A percentile compares a stretch with the other conserved stretches of the same genome.
phyloP scores from a whole-genome alignment of 495 filamentous ascomycete species.

The Xylaria grammica region DNA sequence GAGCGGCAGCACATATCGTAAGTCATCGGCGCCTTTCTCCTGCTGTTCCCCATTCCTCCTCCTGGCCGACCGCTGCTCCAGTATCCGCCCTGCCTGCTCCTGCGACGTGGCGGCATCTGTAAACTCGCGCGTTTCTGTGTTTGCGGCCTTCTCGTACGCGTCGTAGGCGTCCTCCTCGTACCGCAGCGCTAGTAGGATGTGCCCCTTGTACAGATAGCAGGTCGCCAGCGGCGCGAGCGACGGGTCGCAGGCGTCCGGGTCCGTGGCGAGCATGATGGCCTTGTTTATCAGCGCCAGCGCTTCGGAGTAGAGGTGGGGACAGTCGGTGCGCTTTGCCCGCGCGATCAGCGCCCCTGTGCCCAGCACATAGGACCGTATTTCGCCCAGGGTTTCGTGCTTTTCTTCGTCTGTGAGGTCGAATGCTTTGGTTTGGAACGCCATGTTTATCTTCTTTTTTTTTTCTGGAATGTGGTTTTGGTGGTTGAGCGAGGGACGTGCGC shows the following conservation, averaged over 20 bases:
- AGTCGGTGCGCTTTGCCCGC: background rate
- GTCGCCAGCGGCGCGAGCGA: slow-evolving; percentile 21
- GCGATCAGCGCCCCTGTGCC: background rate
- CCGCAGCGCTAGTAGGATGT: slow-evolving; percentile 22
- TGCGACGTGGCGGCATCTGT: background rate
- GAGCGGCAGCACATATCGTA: too few species aligned
- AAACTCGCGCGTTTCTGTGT: background rate
- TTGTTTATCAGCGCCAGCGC: slow-evolving; percentile 9
- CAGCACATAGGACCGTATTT: background rate
- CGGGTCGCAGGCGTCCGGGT: slow-evolving; percentile 28
- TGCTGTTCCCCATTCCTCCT: too few species aligned
- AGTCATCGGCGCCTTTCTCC: too few species aligned
- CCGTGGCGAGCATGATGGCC: slow-evolving; percentile 26
- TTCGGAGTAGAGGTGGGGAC: background rate
- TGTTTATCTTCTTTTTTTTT: too few species aligned
- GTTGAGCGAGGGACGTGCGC: background rate
- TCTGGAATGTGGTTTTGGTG: background rate
- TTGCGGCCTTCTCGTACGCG: slow-evolving; percentile 23
- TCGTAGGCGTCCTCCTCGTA: slow-evolving; percentile 17
- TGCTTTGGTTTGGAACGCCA: background rate
- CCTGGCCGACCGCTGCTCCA: too few species aligned
- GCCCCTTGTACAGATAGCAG: slow-evolving; percentile 31
- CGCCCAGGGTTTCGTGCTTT: background rate
- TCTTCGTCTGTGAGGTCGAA: slow-evolving; percentile 8
- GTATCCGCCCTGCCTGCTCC: background rate